phyloP scores from a whole-genome alignment of 257 asterid genomes.

The Phtheirospermum japonicum region DNA sequence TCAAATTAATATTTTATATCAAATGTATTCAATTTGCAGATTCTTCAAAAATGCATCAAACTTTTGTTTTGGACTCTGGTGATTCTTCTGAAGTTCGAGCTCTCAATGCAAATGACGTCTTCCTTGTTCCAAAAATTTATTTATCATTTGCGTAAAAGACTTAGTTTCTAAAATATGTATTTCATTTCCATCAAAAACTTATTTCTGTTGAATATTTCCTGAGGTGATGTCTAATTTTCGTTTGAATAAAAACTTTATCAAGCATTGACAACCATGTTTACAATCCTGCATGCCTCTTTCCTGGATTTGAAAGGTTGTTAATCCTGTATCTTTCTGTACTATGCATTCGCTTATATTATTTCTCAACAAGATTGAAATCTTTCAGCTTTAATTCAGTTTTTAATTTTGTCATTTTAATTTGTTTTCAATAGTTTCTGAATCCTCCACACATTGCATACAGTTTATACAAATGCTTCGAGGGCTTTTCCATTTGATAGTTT shows the following conservation, averaged over 20 bases:
- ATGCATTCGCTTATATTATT: neutral
- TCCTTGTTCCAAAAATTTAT: slow-evolving; percentile 47
- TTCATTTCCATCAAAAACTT: slow-evolving; percentile 34
- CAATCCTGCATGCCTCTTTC: slow-evolving; percentile 8
- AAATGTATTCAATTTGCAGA: slow-evolving; percentile 58
- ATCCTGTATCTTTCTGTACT: neutral
- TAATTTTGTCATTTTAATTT: neutral
- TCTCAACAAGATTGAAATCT: neutral
- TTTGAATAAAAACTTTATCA: slow-evolving; percentile 27
- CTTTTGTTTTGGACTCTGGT: slow-evolving; percentile 61
- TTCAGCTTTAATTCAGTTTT: neutral
- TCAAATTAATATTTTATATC: slow-evolving; percentile 31
- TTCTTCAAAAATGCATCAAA: slow-evolving; percentile 53
- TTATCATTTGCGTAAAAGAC: slow-evolving; percentile 45
- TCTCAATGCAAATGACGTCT: slow-evolving; percentile 53
- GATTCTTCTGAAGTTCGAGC: slow-evolving; percentile 66
- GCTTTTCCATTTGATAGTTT: neutral
- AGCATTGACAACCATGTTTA: slow-evolving; percentile 31
- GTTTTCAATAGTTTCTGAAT: neutral
- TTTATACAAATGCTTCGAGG: neutral
- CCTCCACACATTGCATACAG: neutral
- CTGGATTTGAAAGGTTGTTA: neutral
- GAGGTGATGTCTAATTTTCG: slow-evolving; percentile 36
- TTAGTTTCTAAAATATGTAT: slow-evolving; percentile 46
- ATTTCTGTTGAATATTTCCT: slow-evolving; percentile 30